phyloP scores from a whole-genome alignment of 768 basidiomycete species.

The Boletus vermiculosoides region DNA sequence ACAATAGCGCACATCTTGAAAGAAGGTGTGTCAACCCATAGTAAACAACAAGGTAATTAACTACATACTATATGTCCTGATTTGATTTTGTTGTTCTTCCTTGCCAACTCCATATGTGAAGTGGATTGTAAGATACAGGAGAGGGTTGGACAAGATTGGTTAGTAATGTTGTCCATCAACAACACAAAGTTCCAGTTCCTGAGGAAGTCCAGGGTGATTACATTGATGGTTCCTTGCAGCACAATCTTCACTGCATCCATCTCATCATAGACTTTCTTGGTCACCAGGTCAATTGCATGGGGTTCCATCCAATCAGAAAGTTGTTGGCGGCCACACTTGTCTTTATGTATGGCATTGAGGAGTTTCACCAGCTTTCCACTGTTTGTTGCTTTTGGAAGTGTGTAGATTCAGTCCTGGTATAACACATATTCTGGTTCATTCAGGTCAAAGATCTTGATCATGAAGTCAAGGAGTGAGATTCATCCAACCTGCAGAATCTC shows the following conservation, averaged over 20 bases:
- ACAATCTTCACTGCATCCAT: not conserved
- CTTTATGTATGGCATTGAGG: no score
- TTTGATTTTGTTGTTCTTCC: not conserved
- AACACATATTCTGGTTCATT: no score
- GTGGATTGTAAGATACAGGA: not conserved
- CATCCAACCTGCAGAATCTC: no score
- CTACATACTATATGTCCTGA: no score
- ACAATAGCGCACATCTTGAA: not conserved
- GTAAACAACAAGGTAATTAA: not conserved
- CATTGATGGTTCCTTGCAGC: not conserved
- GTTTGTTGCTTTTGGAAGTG: no score
- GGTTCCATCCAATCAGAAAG: not conserved
- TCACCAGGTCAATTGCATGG: not conserved
- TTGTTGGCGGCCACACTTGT: not conserved
- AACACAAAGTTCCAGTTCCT: not conserved
- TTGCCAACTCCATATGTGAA: not conserved
- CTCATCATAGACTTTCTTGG: not conserved
- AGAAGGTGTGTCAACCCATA: not conserved
- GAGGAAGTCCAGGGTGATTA: not conserved
- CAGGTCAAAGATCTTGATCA: no score
- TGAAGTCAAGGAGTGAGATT: no score
- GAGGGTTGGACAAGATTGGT: not conserved
- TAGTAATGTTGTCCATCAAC: no score
- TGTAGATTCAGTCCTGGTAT: no score
- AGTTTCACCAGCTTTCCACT: no score